A percentile compares a stretch with the other conserved stretches of the same genome.
phyloP scores from a whole-genome alignment of 805 yeast genomes.

The Scheffersomyces amazonensis region DNA sequence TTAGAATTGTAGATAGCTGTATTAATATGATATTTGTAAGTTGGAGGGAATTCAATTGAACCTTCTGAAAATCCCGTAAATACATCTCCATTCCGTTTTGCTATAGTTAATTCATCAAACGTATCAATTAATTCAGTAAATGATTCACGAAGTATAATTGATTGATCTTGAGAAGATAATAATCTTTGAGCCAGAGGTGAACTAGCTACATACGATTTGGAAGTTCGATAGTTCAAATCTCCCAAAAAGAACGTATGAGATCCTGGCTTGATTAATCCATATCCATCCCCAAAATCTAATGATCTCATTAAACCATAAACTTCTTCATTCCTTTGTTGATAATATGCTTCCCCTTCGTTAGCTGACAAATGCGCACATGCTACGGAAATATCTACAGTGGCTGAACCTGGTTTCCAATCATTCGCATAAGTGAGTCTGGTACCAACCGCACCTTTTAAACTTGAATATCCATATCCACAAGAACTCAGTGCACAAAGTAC shows the following conservation, averaged over 20 bases:
- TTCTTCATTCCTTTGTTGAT: conserved; percentile 51
- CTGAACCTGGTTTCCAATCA: conserved; percentile 11
- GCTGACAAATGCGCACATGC: conserved; percentile 76
- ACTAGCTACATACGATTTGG: conserved; percentile 14
- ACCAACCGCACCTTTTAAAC: conserved; percentile 75
- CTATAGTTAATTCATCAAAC: conserved; percentile 51
- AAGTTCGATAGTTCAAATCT: conserved; percentile 77
- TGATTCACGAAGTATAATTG: neutral
- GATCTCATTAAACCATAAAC: conserved; percentile 47
- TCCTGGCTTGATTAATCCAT: conserved; percentile 47
- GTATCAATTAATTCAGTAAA: conserved; percentile 20
- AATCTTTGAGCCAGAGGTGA: conserved; percentile 15
- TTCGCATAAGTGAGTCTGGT: conserved; percentile 43
- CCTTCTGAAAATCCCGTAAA: conserved; percentile 69
- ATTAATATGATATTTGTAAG: conserved; percentile 64
- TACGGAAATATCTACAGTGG: conserved; percentile 50
- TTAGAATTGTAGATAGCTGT: conserved; percentile 52
- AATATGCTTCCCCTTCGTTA: conserved; percentile 58
- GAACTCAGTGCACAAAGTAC: conserved; percentile 32
- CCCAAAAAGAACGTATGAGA: conserved; percentile 75
- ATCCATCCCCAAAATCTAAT: conserved; percentile 57
- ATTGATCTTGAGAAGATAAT: conserved; percentile 21
- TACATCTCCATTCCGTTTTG: conserved; percentile 40
- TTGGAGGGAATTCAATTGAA: conserved; percentile 66
- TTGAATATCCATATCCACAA: conserved; percentile 59